phyloP scores from a whole-genome alignment of 192 early-diverging fungal genomes.

The Coemansia sp. region DNA sequence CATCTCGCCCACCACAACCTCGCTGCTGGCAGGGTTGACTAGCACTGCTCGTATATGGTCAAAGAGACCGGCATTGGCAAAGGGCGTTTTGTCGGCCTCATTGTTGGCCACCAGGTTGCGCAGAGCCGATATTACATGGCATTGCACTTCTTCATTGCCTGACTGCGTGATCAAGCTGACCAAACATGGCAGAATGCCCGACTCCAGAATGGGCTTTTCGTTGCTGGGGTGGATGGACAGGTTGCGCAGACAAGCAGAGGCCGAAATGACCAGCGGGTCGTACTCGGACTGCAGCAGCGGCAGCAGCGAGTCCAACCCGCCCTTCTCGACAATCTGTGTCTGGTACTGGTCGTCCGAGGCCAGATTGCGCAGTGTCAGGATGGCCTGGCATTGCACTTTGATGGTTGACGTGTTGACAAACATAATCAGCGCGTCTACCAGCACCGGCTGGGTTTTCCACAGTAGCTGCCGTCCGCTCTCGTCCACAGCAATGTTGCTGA shows the following conservation, averaged over 20 bases:
- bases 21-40: slow-evolving; percentile 22
- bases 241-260: slow-evolving; percentile 85
- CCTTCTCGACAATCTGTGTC: slow-evolving; percentile 71
- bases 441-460: slow-evolving; percentile 66
- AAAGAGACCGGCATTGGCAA: slow-evolving; percentile 73
- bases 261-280: slow-evolving; percentile 73
- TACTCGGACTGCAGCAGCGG: slow-evolving; percentile 72
- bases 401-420: slow-evolving; percentile 74
- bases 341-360: slow-evolving; percentile 82
- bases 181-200: slow-evolving; percentile 64
- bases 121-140: slow-evolving; percentile 81
- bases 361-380: slow-evolving; percentile 81
- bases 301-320: slow-evolving; percentile 71
- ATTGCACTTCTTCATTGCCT: slow-evolving; percentile 80
- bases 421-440: slow-evolving; percentile 73
- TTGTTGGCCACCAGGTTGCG: slow-evolving; percentile 79
- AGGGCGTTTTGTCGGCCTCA: slow-evolving; percentile 68
- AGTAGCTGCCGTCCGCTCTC: slow-evolving; percentile 62
- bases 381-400: slow-evolving; percentile 86
- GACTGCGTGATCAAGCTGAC: slow-evolving; percentile 37
- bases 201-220: slow-evolving; percentile 80
- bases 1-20: slow-evolving; percentile 72
- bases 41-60: slow-evolving; percentile 59
- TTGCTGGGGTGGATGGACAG: slow-evolving; percentile 84
- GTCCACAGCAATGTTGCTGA: slow-evolving; percentile 89